Base-by-base conservation (phyloP, 805 yeast genomes). In the Sugiyamaella marilandica region DNA sequence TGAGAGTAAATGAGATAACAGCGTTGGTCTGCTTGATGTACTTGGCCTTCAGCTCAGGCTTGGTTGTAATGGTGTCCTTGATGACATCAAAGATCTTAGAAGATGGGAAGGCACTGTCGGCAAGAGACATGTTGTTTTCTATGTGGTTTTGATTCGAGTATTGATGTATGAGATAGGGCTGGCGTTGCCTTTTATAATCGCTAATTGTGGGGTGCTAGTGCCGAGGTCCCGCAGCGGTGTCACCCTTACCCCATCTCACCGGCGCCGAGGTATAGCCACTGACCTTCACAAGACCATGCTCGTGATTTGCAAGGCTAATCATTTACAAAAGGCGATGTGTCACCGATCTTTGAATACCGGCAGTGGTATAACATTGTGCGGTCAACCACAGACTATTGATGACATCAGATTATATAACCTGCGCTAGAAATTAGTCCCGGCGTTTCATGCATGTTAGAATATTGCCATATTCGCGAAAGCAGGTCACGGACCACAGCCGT, bases 1-100 rank as follows among this genome's bases (percentile, higher is more conserved):
- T 81, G 62, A 87, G 75, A 59, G 84, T 82, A 68, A 87, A 83
- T 45, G 77, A 80, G 54, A 87, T 81, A 33, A 78, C 70, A 33
- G 87, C 82, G 62, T 81, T 78, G 63, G 87, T 82, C 66, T 68
- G 63, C 66, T 71, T 71, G 61, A 71, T 60, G 59, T 62, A 63
- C 62, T 65, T 62, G 56, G 61, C 54, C 62, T 61, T 64, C 54
- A 58, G 56, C 35, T 61, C 65, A 44, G 62, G 67, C 55, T 62
- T 66, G 57, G 58, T 45, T n/a, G 47, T 49, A 35, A 71, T 57
- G 45, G 67, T 65, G 49, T 59, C 52, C 47, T 60, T 56, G 60
- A 71, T 67, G 47, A 64, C 59, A 59, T 71, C 75, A 52, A 71
- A 71, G 50, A 71, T 69, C 35, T 51, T 53, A 49, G 74, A 69